These are phyloP conservation scores for Manihot esculenta DNA, from an alignment of 441 rosid species.

Conservation along the genomic window DNA sequence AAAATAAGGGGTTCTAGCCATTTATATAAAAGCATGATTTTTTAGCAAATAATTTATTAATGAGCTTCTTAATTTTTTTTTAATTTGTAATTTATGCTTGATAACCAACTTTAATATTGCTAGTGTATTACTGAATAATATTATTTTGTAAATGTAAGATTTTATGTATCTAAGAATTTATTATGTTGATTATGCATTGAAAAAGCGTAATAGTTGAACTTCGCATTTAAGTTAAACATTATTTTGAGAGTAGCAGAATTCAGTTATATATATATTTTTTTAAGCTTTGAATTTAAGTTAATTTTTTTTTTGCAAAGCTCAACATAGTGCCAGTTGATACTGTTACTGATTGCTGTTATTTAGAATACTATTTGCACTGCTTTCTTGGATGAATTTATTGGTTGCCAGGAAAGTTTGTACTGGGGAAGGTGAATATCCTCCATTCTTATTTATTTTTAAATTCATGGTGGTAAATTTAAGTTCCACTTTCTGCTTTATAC, in stretches of 20 bases:
- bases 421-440: not conserved
- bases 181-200: too few species aligned
- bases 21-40: not conserved
- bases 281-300: too few species aligned
- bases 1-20: not conserved
- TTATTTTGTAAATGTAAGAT: not conserved
- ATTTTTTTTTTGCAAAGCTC: too few species aligned
- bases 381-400: not conserved
- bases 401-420: not conserved
- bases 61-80: too few species aligned
- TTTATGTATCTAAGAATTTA: not conserved
- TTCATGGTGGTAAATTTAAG: not conserved
- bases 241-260: too few species aligned
- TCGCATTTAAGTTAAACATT: too few species aligned
- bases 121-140: too few species aligned
- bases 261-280: too few species aligned
- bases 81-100: too few species aligned
- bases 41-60: not conserved
- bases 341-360: not conserved
- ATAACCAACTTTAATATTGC: too few species aligned
- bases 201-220: too few species aligned
- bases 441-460: not conserved
- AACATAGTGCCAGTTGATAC: not conserved
- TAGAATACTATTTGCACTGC: not conserved
- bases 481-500: not conserved